Evolutionary conservation across 345 rosid species (phyloP).

Genomic region (Microcos paniculata): DNA sequence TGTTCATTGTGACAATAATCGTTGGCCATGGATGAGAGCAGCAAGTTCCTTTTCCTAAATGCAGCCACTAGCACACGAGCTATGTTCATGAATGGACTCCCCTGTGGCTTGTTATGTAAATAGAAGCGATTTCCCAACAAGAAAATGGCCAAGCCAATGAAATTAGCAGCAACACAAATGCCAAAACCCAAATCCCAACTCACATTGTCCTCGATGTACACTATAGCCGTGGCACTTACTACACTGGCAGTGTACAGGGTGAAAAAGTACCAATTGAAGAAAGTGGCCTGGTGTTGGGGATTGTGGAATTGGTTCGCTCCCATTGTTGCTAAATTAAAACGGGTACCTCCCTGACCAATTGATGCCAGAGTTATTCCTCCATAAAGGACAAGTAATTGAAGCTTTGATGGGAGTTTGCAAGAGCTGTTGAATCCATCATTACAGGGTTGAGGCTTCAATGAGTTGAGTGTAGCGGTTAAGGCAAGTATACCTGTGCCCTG

Average conservation of each 20-base stretch:
- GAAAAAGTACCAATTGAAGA: constrained; percentile 33
- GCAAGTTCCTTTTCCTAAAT: constrained; percentile 9
- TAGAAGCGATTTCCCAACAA: constrained; percentile 20
- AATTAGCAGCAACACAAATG: constrained; percentile 14
- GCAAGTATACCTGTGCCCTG: constrained; percentile 25
- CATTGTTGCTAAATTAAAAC: constrained; percentile 26
- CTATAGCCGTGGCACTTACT: constrained; percentile 3
- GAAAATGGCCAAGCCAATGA: constrained; percentile 12
- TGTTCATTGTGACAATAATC: constrained; percentile 16
- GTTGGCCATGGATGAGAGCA: neutral
- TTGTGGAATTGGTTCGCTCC: constrained; percentile 27
- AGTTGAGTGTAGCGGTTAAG: constrained; percentile 12
- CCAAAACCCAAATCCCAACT: constrained; percentile 31
- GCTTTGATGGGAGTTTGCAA: constrained; percentile 12
- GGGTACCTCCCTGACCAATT: constrained; percentile 20
- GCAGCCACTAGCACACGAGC: constrained; percentile 28
- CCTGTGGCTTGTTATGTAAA: constrained; percentile 15
- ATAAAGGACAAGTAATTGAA: constrained; percentile 21
- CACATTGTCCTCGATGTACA: constrained; percentile 22
- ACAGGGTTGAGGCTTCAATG: constrained; percentile 15
- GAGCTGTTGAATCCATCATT: neutral
- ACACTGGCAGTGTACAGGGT: neutral
- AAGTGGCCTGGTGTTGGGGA: constrained; percentile 9
- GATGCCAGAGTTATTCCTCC: constrained; percentile 14
- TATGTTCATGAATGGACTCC: constrained; percentile 22